Base-by-base conservation (phyloP, 345 rosid species). In the Zanthoxylum bungeanum region DNA sequence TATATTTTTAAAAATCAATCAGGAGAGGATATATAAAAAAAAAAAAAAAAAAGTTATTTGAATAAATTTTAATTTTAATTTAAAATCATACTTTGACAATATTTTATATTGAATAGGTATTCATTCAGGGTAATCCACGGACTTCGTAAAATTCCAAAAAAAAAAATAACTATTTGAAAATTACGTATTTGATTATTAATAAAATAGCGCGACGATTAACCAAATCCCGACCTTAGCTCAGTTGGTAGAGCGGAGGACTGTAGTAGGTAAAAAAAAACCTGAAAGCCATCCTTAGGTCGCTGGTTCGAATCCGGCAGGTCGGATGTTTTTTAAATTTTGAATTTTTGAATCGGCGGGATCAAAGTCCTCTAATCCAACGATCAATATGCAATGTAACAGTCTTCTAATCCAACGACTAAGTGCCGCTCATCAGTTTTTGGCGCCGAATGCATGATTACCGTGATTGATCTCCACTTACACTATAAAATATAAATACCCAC, bases 171-270 rank as follows among this genome's bases (percentile, higher is more conserved):
- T n/a, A n/a, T n/a, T n/a, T n/a, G n/a, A n/a, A n/a, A n/a, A n/a
- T n/a, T n/a, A n/a, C n/a, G n/a, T n/a, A n/a, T n/a, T n/a, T n/a
- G n/a, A n/a, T n/a, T n/a, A n/a, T n/a, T n/a, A n/a, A n/a, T n/a
- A 19, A 49, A 0, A 31, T 36, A 17, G 19, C 3, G n/a, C 2
- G 1, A 2, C 2, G n/a, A 0, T 16, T 2, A 0, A 4, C 0
- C 52, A 63, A 19, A 2, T 5, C n/a, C 91, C 93, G 92, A 87
- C 89, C 86, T 91, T 91, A 86, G 97, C 94, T 91, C 92, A 88
- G 92, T 84, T 88, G 92, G 92, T 55, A 90, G 96, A 85, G 97
- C 93, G 93, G 96, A 86, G 92, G 94, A 87, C 91, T 87, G 94
- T 88, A 90, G 91, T 82, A 0, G 57, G 47, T 10, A 7, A 0